Percentiles rank a stretch among this genome's conserved stretches.
These are phyloP conservation scores for Cutaneotrichosporon spelunceum DNA, from an alignment of 1,284 basidiomycete species.

Conservation along the genomic window DNA sequence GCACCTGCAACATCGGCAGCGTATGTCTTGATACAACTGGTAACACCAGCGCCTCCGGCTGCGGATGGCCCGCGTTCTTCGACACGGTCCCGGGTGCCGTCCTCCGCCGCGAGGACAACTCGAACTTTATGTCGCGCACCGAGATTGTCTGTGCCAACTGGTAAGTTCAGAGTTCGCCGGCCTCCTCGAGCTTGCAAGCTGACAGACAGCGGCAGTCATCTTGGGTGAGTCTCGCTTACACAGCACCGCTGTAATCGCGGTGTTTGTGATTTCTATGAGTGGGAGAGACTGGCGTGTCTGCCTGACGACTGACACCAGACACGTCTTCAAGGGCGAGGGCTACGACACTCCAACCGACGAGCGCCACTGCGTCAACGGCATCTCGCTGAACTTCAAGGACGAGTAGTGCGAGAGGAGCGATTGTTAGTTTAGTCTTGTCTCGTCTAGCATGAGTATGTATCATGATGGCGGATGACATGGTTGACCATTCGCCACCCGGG, in stretches of 20 bases:
- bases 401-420: constrained; percentile 53
- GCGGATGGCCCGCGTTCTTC: constrained; percentile 97
- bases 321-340: constrained; percentile 88
- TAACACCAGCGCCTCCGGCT: constrained; percentile 66
- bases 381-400: constrained; percentile 70
- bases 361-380: constrained; percentile 80
- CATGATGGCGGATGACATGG: background rate
- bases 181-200: too few relatives aligned
- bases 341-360: constrained; percentile 41
- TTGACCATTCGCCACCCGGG: constrained; percentile 9
- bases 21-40: background rate
- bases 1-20: too few relatives aligned
- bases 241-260: background rate
- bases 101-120: constrained; percentile 54
- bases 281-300: too few relatives aligned
- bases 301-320: constrained; percentile 41
- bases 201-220: constrained; percentile 72
- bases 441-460: constrained; percentile 4
- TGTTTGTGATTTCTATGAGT: background rate
- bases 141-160: constrained; percentile 52
- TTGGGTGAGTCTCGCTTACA: constrained; percentile 56
- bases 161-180: too few relatives aligned
- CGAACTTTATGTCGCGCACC: constrained; percentile 52
- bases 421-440: constrained; percentile 36
- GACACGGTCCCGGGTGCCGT: constrained; percentile 91